Base-by-base conservation (phyloP, 306 rosid species). In the Prunus fruticosa region DNA sequence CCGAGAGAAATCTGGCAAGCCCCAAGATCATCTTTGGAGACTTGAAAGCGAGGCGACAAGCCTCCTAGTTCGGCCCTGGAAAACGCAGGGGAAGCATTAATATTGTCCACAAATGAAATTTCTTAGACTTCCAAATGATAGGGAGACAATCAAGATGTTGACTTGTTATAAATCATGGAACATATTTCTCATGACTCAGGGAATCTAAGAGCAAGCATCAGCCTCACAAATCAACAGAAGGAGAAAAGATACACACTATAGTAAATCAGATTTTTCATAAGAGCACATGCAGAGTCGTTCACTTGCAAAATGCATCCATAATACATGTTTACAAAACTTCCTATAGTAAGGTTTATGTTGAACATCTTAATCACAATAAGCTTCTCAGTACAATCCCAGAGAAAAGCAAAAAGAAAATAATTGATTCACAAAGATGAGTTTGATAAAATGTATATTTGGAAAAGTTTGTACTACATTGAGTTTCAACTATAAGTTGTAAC, bases 51-150 rank as follows among this genome's bases (percentile, higher is more conserved):
- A 81, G 90, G 85, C 57, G 83, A 84, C 71, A 73, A 86, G 88
- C 90, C 89, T 85, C 92, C 89, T 50, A 76, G 82, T 84, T 76
- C 67, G 72, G 71, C 89, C 93, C 89, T 88, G 97, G 89, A 88
- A 93, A 89, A 93, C 60, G 84, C 92, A 89, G 77, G 85, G 86
- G 81, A 83, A 76, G 87, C 84, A 89, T 89, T 85, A 85, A 87
- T 79, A 65, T 64, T 79, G 84, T 78, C 84, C 82, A 72, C 78
- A 79, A 83, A 76, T 83, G 87, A 72, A 78, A 84, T 57, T 77
- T 66, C 74, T 73, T 68, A 73, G 71, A 79, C 75, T 74, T 82
- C 90, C 87, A 83, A 80, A 67, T 70, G 79, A 71, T 76, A 74
- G 47, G 75, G 74, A 76, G 72, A 76, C 71, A 80, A 80, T 52